Base-by-base conservation (phyloP, 371 early-diverging fungal genomes). In the Encephalitozoon intestinalis region DNA sequence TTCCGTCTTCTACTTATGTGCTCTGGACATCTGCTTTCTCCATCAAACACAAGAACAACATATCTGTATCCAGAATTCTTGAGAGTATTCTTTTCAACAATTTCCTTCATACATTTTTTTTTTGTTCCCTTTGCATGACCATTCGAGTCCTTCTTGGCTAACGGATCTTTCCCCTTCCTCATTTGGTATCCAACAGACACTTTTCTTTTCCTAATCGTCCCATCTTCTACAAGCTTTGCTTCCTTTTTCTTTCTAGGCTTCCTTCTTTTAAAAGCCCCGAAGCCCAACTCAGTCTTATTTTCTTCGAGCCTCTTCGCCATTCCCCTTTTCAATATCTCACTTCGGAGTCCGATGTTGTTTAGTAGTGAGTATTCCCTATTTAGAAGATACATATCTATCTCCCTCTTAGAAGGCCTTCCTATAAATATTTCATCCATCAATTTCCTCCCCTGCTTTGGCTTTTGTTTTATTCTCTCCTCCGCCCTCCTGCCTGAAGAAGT, bases 401-500 rank as follows among this genome's bases (percentile, higher is more conserved):
- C 65, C 53, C 54, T 63, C 40, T 49, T 50, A 9, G 63, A 40
- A 39, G 65, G 73, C 11, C 15, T 64, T 30, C 50, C 50, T 73
- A 65, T 31, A 50, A 63, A 64, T 37, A 73, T 64, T 18, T 52
- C 30, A 40, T 44, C 49, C 52, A 54, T 71, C 50, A 34, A 26
- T 21, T 67, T 30, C 7, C 2, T 50, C 46, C 43, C 28, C 51
- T 34, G 7, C 51, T 30, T 26, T 40, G 23, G n/a, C 34, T 12
- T 51, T 53, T 52, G 21, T 23, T 52, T 69, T 46, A 28, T 41
- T 43, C 58, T 15, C 58, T 4, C 7, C 21, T 9, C 26, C 54
- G 11, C 9, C 15, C 34, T 49, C 49, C 25, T 69, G 53, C 23
- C 52, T 77, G 37, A 81, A 77, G 69, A 81, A 76, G 40, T 52